A percentile compares a stretch with the other conserved stretches of the same genome.
phyloP scores from a whole-genome alignment of 768 basidiomycete species.

The Pleurotus salmoneostramineus region DNA sequence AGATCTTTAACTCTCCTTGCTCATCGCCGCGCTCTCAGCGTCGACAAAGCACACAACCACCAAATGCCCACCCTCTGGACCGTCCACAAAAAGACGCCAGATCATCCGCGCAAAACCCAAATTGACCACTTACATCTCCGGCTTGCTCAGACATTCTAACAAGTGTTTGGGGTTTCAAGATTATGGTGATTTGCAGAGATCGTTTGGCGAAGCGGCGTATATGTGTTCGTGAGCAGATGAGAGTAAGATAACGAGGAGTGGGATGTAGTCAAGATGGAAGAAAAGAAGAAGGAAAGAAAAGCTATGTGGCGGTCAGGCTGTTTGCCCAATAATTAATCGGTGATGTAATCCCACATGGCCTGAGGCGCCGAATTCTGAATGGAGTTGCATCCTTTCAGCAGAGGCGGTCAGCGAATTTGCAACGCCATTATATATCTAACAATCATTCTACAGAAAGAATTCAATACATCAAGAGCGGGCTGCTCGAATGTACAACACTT shows the following conservation, averaged over 20 bases:
- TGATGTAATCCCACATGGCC: background rate
- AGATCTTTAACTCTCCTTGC: background rate
- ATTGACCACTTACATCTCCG: slow-evolving; percentile 35
- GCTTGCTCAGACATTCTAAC: slow-evolving; percentile 13
- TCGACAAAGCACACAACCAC: no score
- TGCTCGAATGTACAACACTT: background rate
- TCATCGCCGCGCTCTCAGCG: no score
- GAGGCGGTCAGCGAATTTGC: no score
- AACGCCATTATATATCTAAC: background rate
- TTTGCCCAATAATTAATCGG: background rate
- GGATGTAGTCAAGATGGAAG: background rate
- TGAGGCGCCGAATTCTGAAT: background rate
- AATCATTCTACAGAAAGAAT: background rate
- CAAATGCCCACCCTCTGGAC: no score
- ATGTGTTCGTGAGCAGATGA: no score
- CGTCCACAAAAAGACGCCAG: no score
- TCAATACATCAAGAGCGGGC: slow-evolving; percentile 7
- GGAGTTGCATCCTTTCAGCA: no score
- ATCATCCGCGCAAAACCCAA: slow-evolving; percentile 13
- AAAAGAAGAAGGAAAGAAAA: background rate
- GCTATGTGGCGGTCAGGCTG: background rate
- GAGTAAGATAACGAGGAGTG: background rate
- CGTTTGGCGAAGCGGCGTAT: no score
- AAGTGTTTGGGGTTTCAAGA: background rate
- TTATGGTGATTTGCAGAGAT: no score